phyloP scores from a whole-genome alignment of 305 asterid genomes.

The Ilex paraguariensis region DNA sequence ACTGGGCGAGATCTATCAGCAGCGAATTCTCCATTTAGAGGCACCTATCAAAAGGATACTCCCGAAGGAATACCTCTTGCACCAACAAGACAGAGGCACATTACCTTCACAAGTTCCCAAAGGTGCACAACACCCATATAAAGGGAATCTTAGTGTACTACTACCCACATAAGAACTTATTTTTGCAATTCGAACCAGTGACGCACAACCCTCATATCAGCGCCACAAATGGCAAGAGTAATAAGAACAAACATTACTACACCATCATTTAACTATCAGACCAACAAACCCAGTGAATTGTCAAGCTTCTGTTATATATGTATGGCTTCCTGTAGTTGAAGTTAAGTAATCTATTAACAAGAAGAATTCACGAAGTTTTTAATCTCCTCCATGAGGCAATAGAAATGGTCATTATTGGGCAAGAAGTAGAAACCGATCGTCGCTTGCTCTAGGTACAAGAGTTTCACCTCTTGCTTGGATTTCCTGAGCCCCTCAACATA shows the following conservation, averaged over 20 bases:
- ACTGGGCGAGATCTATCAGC: too few relatives aligned
- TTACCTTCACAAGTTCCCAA: conserved; percentile 17
- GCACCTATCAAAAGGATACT: too few relatives aligned
- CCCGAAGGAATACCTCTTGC: conserved; percentile 11
- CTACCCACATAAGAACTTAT: too few relatives aligned
- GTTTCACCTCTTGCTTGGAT: conserved; percentile 48
- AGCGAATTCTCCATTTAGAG: too few relatives aligned
- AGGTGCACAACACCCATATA: conserved; percentile 22
- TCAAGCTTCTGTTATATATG: conserved; percentile 33
- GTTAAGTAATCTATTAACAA: conserved; percentile 30
- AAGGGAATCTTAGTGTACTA: too few relatives aligned
- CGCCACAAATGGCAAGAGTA: conserved; percentile 16
- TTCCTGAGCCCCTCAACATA: conserved; percentile 61
- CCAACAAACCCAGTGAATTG: conserved; percentile 23
- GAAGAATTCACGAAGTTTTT: conserved; percentile 54
- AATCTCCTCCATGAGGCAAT: conserved; percentile 66
- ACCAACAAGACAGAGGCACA: conserved; percentile 1
- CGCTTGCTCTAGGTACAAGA: conserved; percentile 60
- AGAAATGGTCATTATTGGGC: conserved; percentile 85
- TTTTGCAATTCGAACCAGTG: too few relatives aligned
- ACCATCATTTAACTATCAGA: conserved; percentile 43
- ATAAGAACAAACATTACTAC: conserved; percentile 24
- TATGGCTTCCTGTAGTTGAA: conserved; percentile 25
- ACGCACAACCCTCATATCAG: conserved; percentile 16
- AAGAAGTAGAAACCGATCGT: conserved; percentile 91